Conservation (phyloP, 345 rosid species). For the Cardamine resedifolia region DNA sequence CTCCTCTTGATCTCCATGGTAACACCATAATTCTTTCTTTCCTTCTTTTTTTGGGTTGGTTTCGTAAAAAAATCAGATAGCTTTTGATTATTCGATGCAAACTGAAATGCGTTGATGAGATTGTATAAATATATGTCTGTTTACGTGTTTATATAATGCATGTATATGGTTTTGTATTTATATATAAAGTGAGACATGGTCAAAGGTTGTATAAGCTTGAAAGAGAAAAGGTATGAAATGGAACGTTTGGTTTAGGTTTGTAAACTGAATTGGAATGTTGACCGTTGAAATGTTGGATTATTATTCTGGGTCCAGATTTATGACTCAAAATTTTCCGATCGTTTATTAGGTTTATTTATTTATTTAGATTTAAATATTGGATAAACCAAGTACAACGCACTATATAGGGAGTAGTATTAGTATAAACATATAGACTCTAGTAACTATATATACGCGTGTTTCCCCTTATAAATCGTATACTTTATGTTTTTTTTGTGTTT, state of each 20-base stretch:
- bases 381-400: neutral
- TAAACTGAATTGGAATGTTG: constrained; percentile 38
- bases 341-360: neutral
- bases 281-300: constrained; percentile 34
- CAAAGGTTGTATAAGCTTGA: constrained; percentile 33
- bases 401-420: no score
- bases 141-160: constrained; percentile 32
- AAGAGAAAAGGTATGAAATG: constrained; percentile 25
- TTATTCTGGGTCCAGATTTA: constrained; percentile 19
- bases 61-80: neutral
- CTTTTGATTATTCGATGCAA: neutral
- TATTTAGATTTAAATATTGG: neutral
- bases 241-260: constrained; percentile 35
- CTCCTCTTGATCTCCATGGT: constrained; percentile 40
- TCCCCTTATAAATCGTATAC: neutral
- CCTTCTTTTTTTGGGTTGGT: neutral
- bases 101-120: constrained; percentile 10
- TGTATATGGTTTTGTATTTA: constrained; percentile 5
- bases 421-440: neutral
- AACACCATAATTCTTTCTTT: constrained; percentile 29
- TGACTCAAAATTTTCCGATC: neutral
- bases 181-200: constrained; percentile 12
- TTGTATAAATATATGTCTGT: constrained; percentile 22
- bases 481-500: no score
- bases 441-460: neutral